Evolutionary conservation across 2,329 filamentous ascomycete species (phyloP), one percentile per base, ranked within the genome.

Genomic region (Amylocarpus encephaloides): DNA sequence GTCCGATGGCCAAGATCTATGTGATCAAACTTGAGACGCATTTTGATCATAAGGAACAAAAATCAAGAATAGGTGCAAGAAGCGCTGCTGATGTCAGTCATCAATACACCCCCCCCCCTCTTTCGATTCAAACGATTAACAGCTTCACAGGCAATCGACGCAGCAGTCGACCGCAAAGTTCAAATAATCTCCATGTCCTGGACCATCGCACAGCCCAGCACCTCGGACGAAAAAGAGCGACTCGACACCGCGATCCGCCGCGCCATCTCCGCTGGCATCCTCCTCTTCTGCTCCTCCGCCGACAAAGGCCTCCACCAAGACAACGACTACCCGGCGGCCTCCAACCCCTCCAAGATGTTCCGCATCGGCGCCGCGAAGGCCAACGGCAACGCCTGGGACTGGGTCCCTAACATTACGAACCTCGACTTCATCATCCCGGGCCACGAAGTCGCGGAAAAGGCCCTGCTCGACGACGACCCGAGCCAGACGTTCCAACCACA

Each of bases 101-200:
- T 26, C 22, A 26, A 26, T 26, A 26, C 22, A 26, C 22, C 22
- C 4, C 7, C 7, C 7, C 7, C 22, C 7, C 7, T 26, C 7
- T 7, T 26, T 26, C 22, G 22, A 26, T n/a, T n/a, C n/a, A n/a
- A n/a, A n/a, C n/a, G n/a, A 7, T 7, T 26, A 7, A 26, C 22
- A 4, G 7, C 7, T 26, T 26, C 7, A 4, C 33, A 68, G 62
- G 68, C 68, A 3, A 62, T 70, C 6, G 46, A 49, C 16, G 64
- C 57, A 19, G 67, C 67, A 1, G 54, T 66, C 1, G 46, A 53
- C 13, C 58, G 61, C 22, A 52, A 59, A 2, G 67, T 69, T 0
- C 56, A 68, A 35, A 65, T 69, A 34, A 70, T 71, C 41, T 68
- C 64, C 42, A 69, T 70, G 64, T 67, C 64, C 1, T 70, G 67